These are phyloP conservation scores for Thelephora terrestris DNA, from an alignment of 1,284 basidiomycete species.

Conservation along the genomic window DNA sequence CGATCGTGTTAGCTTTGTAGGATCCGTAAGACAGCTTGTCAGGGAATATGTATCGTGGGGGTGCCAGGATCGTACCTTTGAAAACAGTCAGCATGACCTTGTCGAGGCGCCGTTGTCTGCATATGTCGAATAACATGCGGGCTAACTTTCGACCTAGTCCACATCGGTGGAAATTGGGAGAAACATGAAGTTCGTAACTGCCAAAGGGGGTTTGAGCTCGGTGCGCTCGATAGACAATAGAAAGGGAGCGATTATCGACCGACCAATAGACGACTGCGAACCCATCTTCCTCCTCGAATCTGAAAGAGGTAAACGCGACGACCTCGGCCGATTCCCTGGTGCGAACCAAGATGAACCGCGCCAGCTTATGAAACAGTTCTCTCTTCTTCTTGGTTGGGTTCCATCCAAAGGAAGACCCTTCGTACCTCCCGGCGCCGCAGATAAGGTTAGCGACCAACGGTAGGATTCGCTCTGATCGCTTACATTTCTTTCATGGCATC, in stretches of 20 bases:
- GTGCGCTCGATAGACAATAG: background rate
- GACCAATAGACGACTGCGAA: constrained; percentile 62
- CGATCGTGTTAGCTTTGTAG: constrained; percentile 40
- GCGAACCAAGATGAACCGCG: constrained; percentile 48
- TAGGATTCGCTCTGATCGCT: constrained; percentile 11
- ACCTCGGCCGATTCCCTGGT: constrained; percentile 17
- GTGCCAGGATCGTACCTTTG: constrained; percentile 44
- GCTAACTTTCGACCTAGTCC: constrained; percentile 52
- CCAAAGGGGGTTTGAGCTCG: background rate
- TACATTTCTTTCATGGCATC: constrained; percentile 48
- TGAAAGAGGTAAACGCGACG: constrained; percentile 53
- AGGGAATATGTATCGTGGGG: background rate
- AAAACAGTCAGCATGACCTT: constrained; percentile 67
- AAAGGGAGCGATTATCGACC: constrained; percentile 5
- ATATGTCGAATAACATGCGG: constrained; percentile 38
- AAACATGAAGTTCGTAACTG: constrained; percentile 69
- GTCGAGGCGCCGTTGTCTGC: constrained; percentile 43
- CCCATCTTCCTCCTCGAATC: constrained; percentile 57
- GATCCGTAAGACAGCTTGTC: background rate
- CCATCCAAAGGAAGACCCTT: constrained; percentile 58
- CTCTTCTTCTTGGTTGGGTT: constrained; percentile 40
- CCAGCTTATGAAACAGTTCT: constrained; percentile 49
- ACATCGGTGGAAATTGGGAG: constrained; percentile 27
- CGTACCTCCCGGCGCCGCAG: constrained; percentile 29
- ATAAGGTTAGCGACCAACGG: background rate